phyloP scores from a whole-genome alignment of 2,329 filamentous ascomycete genomes.

The Corinectria fuckeliana region DNA sequence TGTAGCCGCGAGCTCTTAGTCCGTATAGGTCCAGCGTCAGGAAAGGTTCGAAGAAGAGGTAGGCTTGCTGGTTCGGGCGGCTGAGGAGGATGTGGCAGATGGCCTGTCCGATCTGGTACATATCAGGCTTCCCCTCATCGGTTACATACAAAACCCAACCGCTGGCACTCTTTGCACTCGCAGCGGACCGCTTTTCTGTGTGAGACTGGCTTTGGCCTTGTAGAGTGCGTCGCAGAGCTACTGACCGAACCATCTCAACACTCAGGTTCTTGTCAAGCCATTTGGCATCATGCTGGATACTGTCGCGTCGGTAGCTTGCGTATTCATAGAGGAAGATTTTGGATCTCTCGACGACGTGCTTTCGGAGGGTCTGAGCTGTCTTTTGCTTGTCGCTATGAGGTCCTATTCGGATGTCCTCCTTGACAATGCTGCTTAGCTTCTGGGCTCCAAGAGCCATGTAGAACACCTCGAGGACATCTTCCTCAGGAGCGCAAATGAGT shows the following conservation, averaged over 20 bases:
- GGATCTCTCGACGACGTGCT: conserved; percentile 84
- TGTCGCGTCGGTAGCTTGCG: conserved; percentile 71
- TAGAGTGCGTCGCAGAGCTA: conserved; percentile 79
- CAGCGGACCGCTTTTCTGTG: conserved; percentile 77
- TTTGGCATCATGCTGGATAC: conserved; percentile 83
- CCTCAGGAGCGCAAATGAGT: conserved; percentile 86
- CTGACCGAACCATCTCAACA: conserved; percentile 78
- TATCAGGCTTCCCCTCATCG: conserved; percentile 70
- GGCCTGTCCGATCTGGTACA: conserved; percentile 91
- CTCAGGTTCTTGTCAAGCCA: conserved; percentile 89
- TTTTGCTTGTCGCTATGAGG: conserved; percentile 69
- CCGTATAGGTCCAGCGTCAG: conserved; percentile 84
- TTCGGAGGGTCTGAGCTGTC: conserved; percentile 72
- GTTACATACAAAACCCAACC: conserved; percentile 79
- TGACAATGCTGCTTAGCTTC: conserved; percentile 77
- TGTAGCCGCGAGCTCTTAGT: conserved; percentile 87
- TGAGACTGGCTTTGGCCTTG: conserved; percentile 72
- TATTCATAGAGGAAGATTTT: conserved; percentile 88
- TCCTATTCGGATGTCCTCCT: conserved; percentile 79
- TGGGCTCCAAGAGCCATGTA: conserved; percentile 82
- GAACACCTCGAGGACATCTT: conserved; percentile 84
- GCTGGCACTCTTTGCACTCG: conserved; percentile 59
- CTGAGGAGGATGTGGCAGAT: conserved; percentile 81
- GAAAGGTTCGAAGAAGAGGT: conserved; percentile 89
- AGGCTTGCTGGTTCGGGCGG: conserved; percentile 86